These are phyloP conservation scores for Scutellaria galericulata DNA, from an alignment of 257 asterid species.

Conservation along the genomic window DNA sequence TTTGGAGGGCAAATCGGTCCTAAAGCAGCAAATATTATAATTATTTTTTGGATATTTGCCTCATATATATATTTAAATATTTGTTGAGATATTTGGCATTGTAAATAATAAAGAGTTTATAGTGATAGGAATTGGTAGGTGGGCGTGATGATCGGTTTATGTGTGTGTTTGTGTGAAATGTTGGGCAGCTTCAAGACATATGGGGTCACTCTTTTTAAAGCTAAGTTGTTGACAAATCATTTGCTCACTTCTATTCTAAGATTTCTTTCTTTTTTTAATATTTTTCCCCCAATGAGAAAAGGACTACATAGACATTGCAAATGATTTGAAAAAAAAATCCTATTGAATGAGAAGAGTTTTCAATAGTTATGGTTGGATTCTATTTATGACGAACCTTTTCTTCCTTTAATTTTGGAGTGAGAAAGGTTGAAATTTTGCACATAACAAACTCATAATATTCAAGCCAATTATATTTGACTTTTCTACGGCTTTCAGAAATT, in stretches of 20 bases:
- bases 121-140: constrained; percentile 43
- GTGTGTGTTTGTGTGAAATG: constrained; percentile 40
- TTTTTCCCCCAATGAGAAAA: no score
- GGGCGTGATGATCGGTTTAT: constrained; percentile 49
- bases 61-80: not conserved
- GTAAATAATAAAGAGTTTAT: no score
- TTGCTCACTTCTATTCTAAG: constrained; percentile 35
- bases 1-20: no score
- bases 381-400: not conserved
- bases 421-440: constrained; percentile 23
- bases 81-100: not conserved
- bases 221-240: constrained; percentile 45
- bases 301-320: no score
- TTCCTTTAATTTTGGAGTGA: not conserved
- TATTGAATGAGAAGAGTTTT: no score
- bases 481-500: not conserved
- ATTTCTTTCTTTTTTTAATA: not conserved
- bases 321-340: no score
- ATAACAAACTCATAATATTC: not conserved
- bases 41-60: no score
- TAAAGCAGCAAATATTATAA: no score
- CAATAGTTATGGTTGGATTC: not conserved
- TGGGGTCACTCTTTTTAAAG: constrained; percentile 36
- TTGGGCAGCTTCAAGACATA: constrained; percentile 44
- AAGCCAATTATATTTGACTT: constrained; percentile 11